Evolutionary conservation across 805 yeast genomes (phyloP), one percentile per base, ranked within the genome.

Genomic region (Yarrowia hollandica): DNA sequence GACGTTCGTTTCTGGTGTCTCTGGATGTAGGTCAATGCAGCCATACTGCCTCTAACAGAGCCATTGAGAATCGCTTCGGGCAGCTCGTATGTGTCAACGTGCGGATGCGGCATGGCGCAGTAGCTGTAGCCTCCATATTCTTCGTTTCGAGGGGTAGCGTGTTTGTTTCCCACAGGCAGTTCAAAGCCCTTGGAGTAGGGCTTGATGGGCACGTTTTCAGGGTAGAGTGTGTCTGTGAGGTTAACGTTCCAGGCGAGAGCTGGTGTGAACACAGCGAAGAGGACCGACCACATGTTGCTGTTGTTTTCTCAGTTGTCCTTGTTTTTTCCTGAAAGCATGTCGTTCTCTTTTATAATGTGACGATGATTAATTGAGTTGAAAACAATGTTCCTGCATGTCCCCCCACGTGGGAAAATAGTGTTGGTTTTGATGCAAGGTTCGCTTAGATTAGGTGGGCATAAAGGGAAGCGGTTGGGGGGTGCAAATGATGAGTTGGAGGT

Each of bases 1-100:
- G 52, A 44, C 6, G 52, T 44, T 19, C 52, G 23, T 5, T 44
- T 44, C 52, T 44, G 52, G 52, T 44, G 52, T 44, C 52, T 44
- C 19, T 44, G 52, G 10, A 44, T 19, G 18, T 44, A 44, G 1
- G 52, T 44, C 35, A 44, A 5, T 6, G 19, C 52, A 14, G 52
- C 52, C 35, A 44, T 14, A 19, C 14, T 44, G 4, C 35, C 52
- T n/a, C 14, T 9, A 2, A 44, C 52, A 4, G 52, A 44, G 18
- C 52, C 52, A 5, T 44, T 44, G 25, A 44, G 26, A 19, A 44
- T 30, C 7, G 52, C 52, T 4, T 28, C 26, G 6, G 52, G 52
- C 14, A 44, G 35, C 35, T 44, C 52, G 7, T 44, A 44, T 4
- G 52, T 44, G 26, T 28, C 52, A 3, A 44, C 14, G 12, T 44